phyloP scores from a whole-genome alignment of 2,329 filamentous ascomycete species.

The Xylaria sp. region DNA sequence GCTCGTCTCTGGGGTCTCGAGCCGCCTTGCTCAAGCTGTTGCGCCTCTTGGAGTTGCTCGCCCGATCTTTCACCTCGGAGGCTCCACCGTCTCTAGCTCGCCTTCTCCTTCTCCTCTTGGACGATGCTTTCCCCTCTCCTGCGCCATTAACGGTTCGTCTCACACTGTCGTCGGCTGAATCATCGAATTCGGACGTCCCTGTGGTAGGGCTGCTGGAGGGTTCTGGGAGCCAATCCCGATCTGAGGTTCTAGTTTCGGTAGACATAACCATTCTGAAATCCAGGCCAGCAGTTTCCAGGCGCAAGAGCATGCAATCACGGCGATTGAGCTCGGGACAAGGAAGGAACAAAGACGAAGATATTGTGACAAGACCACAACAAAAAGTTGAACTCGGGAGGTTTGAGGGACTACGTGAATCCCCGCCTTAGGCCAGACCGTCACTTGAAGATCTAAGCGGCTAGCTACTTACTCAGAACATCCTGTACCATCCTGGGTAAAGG shows the following conservation, averaged over 20 bases:
- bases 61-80: constrained; percentile 42
- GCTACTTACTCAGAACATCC: background rate
- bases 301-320: constrained; percentile 4
- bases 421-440: constrained; percentile 12
- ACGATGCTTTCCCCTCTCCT: constrained; percentile 41
- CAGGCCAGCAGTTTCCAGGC: background rate
- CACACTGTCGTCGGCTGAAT: constrained; percentile 38
- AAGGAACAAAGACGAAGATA: background rate
- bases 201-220: constrained; percentile 32
- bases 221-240: constrained; percentile 25
- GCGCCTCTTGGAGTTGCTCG: constrained; percentile 49
- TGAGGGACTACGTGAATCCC: constrained; percentile 5
- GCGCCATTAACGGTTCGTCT: constrained; percentile 23
- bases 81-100: constrained; percentile 38
- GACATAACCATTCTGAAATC: constrained; percentile 41
- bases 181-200: constrained; percentile 40
- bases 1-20: constrained; percentile 64
- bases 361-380: background rate
- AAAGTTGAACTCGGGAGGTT: background rate
- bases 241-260: constrained; percentile 23
- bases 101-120: constrained; percentile 40
- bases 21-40: constrained; percentile 65
- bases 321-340: background rate
- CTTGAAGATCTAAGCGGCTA: background rate
- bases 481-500: too few species aligned